Percentiles rank a stretch among this genome's conserved stretches.
Evolutionary conservation across 2,329 filamentous ascomycete species (phyloP).

Genomic region (Tolypocladium endophyticum): DNA sequence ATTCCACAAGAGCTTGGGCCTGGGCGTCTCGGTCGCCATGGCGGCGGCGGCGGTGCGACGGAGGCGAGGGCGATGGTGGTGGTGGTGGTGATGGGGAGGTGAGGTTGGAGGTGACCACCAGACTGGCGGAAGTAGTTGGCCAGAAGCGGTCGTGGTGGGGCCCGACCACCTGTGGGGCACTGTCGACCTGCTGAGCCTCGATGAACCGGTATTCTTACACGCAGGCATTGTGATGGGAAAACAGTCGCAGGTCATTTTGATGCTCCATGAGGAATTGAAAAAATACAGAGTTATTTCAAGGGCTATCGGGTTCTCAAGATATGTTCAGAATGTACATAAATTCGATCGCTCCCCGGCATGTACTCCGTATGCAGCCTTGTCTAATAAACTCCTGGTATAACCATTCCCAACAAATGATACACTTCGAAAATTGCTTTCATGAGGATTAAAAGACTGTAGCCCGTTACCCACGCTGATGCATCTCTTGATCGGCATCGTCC

Average conservation of each 20-base stretch:
- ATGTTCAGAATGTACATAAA: too few species aligned
- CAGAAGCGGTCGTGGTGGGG: neutral
- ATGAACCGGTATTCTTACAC: neutral
- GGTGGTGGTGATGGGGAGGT: neutral
- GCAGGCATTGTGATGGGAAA: too few species aligned
- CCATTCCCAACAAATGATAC: neutral
- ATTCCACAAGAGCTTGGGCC: conserved; percentile 70
- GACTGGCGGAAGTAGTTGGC: neutral
- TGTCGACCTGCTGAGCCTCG: too few species aligned
- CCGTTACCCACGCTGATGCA: neutral
- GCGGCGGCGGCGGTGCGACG: neutral
- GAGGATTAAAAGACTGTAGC: neutral
- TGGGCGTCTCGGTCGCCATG: conserved; percentile 31
- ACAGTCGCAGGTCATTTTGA: too few species aligned
- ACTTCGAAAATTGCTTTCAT: neutral
- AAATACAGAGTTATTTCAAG: too few species aligned
- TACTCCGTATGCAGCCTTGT: too few species aligned
- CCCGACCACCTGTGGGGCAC: neutral
- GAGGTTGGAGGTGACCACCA: neutral
- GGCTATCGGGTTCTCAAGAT: too few species aligned
- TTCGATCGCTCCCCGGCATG: too few species aligned
- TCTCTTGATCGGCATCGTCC: neutral
- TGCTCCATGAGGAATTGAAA: too few species aligned
- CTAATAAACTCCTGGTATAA: too few species aligned
- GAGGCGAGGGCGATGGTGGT: neutral